These are phyloP conservation scores for Paratrypanosoma confusum DNA, from an alignment of 208 protist genomes.

Conservation along the genomic window DNA sequence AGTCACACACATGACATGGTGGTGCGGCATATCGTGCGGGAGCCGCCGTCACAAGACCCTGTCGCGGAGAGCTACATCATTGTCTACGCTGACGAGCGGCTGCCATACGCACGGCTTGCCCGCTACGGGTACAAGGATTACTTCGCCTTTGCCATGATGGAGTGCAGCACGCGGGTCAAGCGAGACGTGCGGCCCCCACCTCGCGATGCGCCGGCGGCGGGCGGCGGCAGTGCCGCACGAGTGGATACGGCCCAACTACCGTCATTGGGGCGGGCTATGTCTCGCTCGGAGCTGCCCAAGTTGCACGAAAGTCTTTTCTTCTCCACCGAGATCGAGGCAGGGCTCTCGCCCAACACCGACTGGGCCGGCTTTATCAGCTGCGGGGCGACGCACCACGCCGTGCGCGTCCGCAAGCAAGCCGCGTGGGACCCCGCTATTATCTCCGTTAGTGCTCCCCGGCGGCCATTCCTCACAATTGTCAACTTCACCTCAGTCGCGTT, in stretches of 20 bases:
- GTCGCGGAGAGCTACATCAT: neutral
- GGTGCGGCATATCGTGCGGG: slow-evolving; percentile 6
- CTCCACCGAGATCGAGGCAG: slow-evolving; percentile 11
- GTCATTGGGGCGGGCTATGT: no score
- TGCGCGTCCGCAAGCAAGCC: slow-evolving; percentile 20
- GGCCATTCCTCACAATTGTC: slow-evolving; percentile 32
- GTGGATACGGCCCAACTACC: neutral
- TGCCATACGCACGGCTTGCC: slow-evolving; percentile 9
- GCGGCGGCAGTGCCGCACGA: neutral
- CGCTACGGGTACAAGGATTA: slow-evolving; percentile 27
- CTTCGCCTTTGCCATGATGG: slow-evolving; percentile 24
- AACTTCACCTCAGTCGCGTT: slow-evolving; percentile 28
- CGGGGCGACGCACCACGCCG: slow-evolving; percentile 11
- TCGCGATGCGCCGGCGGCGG: no score
- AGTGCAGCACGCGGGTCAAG: no score
- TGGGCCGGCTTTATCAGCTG: slow-evolving; percentile 28
- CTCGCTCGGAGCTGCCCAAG: no score
- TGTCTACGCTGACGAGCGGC: neutral
- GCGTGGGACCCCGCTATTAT: slow-evolving; percentile 34
- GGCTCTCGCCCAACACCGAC: slow-evolving; percentile 17
- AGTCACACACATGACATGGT: slow-evolving; percentile 2
- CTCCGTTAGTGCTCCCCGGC: slow-evolving; percentile 20
- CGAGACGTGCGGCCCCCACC: no score
- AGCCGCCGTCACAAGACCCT: neutral
- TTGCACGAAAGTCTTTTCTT: no score